phyloP scores from a whole-genome alignment of 305 asterid genomes.

The Solanum hybrid region DNA sequence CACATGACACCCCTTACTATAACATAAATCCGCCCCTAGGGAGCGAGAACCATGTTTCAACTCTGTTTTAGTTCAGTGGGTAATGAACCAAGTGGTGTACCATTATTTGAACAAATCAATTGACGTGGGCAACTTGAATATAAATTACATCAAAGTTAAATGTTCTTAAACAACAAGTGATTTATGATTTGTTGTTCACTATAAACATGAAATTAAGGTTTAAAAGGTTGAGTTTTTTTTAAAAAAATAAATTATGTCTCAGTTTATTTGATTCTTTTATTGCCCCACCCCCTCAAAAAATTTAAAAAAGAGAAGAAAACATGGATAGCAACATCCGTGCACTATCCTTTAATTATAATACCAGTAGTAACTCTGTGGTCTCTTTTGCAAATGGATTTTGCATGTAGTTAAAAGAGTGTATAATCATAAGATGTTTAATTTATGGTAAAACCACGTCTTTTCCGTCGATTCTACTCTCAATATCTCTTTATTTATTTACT shows the following conservation, averaged over 20 bases:
- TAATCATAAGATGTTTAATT: not conserved
- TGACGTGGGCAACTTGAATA: not conserved
- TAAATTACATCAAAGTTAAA: too few relatives aligned
- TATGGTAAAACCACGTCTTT: not conserved
- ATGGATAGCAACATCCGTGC: too few relatives aligned
- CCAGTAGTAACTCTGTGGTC: not conserved
- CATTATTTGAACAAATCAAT: not conserved
- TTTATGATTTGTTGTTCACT: too few relatives aligned
- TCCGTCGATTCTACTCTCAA: not conserved
- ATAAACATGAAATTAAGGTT: too few relatives aligned
- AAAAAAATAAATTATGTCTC: not conserved
- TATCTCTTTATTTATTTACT: not conserved
- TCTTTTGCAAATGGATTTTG: not conserved
- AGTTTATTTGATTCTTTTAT: not conserved
- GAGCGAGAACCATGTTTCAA: not conserved
- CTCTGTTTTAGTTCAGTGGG: not conserved
- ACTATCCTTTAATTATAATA: too few relatives aligned
- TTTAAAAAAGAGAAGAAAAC: not conserved
- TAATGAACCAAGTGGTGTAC: not conserved
- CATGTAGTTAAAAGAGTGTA: too few relatives aligned
- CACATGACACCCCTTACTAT: too few relatives aligned
- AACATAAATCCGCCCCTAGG: too few relatives aligned
- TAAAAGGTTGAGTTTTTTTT: too few relatives aligned
- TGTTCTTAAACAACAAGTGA: too few relatives aligned
- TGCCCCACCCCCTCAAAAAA: too few relatives aligned